phyloP scores from a whole-genome alignment of 495 filamentous ascomycete species.

The Neurospora sp. region DNA sequence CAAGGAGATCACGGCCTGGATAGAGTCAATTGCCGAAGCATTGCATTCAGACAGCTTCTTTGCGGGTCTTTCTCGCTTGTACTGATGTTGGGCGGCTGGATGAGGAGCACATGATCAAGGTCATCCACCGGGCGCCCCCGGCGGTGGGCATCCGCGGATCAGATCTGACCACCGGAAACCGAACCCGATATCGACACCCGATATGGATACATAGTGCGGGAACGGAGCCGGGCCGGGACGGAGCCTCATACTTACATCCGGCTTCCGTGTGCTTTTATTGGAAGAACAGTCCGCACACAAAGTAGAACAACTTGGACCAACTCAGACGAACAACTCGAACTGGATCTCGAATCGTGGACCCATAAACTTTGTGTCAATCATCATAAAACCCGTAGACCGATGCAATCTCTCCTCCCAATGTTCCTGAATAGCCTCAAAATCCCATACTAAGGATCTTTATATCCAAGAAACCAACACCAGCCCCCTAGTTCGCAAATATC shows the following conservation, averaged over 20 bases:
- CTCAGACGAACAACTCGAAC: neutral
- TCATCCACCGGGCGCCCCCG: neutral
- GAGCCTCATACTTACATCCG: neutral
- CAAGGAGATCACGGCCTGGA: neutral
- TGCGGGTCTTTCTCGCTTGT: neutral
- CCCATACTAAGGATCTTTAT: neutral
- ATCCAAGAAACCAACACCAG: neutral
- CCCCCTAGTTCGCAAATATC: conserved; percentile 7
- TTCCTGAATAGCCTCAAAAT: too few species aligned
- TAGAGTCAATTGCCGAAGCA: neutral
- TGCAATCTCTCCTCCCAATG: neutral
- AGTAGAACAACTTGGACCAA: neutral
- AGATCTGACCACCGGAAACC: neutral
- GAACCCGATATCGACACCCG: neutral
- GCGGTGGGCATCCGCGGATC: neutral
- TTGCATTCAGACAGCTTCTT: neutral
- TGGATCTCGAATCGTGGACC: neutral
- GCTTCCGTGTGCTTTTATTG: neutral
- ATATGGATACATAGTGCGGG: neutral
- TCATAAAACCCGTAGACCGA: neutral
- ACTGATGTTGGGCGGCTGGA: neutral
- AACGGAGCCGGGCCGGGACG: neutral
- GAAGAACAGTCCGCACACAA: neutral
- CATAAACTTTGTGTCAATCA: neutral
- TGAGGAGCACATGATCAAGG: neutral